Evolutionary conservation across 1,284 basidiomycete genomes (phyloP).

Genomic region (Uromyces viciae-fabae): DNA sequence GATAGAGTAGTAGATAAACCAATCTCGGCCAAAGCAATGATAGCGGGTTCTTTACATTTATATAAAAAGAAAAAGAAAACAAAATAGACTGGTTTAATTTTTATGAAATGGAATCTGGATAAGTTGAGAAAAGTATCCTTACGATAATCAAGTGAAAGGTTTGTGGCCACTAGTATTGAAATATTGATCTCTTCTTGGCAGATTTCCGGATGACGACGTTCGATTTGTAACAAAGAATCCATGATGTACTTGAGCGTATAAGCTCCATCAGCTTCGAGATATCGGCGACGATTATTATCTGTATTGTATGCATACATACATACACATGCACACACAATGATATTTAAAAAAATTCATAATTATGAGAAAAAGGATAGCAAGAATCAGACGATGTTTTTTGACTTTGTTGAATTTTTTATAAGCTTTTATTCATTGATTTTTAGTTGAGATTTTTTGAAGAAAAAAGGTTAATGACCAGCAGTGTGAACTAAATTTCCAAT

Average conservation of each 20-base stretch:
- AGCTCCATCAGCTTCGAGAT: constrained; percentile 15
- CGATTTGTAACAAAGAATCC: not conserved
- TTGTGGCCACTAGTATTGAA: constrained; percentile 18
- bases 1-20: constrained; percentile 13
- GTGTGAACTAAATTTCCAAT: constrained; percentile 44
- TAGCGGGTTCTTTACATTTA: constrained; percentile 21
- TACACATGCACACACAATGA: not conserved
- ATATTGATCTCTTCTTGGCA: constrained; percentile 1
- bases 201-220: not conserved
- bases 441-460: not conserved
- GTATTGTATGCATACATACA: too few species aligned
- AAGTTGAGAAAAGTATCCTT: not conserved
- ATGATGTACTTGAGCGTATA: not conserved
- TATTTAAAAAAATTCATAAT: not conserved
- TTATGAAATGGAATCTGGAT: not conserved
- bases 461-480: constrained; percentile 13
- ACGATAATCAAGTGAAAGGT: constrained; percentile 37
- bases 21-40: constrained; percentile 17
- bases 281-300: constrained; percentile 33
- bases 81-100: not conserved
- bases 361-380: not conserved
- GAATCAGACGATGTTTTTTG: not conserved
- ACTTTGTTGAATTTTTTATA: not conserved
- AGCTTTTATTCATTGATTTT: not conserved
- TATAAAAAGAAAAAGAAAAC: not conserved